phyloP scores from a whole-genome alignment of 257 asterid genomes.

The Solanum ossicruentum region DNA sequence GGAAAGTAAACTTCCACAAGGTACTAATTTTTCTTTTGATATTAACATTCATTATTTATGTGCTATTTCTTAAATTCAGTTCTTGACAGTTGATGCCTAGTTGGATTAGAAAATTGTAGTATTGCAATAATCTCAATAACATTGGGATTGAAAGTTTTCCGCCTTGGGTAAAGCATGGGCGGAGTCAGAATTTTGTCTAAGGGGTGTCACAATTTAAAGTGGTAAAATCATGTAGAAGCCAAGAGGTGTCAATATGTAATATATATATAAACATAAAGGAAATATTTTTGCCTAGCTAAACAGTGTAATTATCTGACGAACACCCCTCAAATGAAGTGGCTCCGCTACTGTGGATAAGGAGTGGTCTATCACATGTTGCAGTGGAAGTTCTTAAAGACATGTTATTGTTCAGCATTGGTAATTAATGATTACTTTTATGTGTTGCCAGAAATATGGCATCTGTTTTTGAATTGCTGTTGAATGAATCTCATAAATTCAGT shows the following conservation, averaged over 20 bases:
- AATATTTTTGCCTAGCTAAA: too few relatives aligned
- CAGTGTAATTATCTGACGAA: too few relatives aligned
- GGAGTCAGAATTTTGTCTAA: too few relatives aligned
- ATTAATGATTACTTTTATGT: neutral
- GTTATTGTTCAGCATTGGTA: neutral
- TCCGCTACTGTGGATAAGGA: too few relatives aligned
- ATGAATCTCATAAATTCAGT: neutral
- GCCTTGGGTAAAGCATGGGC: neutral
- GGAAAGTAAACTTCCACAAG: conserved; percentile 59
- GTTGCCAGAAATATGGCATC: neutral
- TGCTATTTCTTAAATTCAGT: neutral
- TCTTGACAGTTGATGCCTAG: neutral
- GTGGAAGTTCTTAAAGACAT: neutral
- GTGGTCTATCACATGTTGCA: neutral
- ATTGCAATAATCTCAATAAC: neutral
- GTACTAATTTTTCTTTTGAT: conserved; percentile 18
- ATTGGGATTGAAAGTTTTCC: neutral
- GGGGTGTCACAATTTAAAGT: too few relatives aligned
- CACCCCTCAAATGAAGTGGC: too few relatives aligned
- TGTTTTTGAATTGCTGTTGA: neutral
- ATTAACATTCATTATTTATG: neutral
- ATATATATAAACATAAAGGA: too few relatives aligned
- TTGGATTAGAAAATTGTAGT: neutral
- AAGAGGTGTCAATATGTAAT: too few relatives aligned
- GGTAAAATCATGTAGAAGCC: too few relatives aligned